Evolutionary conservation across 2,329 filamentous ascomycete genomes (phyloP), one percentile per base, ranked within the genome.

Genomic region (Sclerotinia subarctica): DNA sequence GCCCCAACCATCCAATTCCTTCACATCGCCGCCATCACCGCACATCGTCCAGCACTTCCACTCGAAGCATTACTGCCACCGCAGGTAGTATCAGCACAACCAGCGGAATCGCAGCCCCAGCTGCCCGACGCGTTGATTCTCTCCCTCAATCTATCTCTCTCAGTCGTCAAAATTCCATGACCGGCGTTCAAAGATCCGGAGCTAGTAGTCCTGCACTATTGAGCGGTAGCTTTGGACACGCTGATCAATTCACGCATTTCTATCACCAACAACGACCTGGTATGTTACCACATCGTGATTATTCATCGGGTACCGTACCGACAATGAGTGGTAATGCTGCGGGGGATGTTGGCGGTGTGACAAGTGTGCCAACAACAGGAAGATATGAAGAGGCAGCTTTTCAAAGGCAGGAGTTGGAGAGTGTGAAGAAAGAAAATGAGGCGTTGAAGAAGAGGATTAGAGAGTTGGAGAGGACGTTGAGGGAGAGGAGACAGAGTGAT

Each of bases 391-490:
- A 90, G 77, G 85, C 85, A 0, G 84, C 83, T 0, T 84, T 83
- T 69, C 86, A 86, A 73, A 81, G 87, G 5, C 80, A 82, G 49
- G 88, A 90, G 74, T 79, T 90, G 0, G 88, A 90, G 32, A 78
- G 74, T 6, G 85, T 86, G 51, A 89, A 88, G 78, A 81, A 82
- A 58, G 88, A 90, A 78, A 90, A 90, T 69, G 88, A 90, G 64
- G 76, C 78, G 0, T 78, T 90, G 57, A 88, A 87, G 79, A 81
- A 83, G 66, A 82, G 85, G 19, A 84, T 90, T 68, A 82, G 86
- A 57, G 88, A 90, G 54, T 78, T 90, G 15, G 88, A 90, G 78
- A 80, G 82, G 49, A 78, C 82, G 70, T 79, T 89, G 10, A 72
- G 74, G 38, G 69, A 69, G 13, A 73, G 75, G 58, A 67, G 75